These are phyloP conservation scores for Ustilago cynodontis DNA, from an alignment of 1,284 basidiomycete species.

Conservation along the genomic window DNA sequence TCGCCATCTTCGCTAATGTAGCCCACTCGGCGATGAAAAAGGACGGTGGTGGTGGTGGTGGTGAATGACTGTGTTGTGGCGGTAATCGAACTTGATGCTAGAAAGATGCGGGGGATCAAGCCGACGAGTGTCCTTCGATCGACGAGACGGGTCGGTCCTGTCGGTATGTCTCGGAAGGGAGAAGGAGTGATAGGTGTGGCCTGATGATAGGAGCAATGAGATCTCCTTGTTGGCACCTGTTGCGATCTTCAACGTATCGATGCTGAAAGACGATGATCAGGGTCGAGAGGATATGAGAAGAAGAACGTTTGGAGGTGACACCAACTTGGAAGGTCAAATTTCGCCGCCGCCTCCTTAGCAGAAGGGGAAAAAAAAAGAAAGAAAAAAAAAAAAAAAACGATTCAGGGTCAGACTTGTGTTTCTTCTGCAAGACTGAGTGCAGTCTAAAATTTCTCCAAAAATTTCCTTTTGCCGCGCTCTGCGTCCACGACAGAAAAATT, in stretches of 20 bases:
- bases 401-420: not conserved
- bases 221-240: slow-evolving; percentile 5
- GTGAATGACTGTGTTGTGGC: not conserved
- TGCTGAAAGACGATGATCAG: slow-evolving; percentile 18
- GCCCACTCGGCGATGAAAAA: not conserved
- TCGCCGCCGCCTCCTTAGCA: not conserved
- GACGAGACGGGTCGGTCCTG: not conserved
- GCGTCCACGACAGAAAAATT: not conserved
- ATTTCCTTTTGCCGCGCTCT: not conserved
- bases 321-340: not conserved
- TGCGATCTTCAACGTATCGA: slow-evolving; percentile 7
- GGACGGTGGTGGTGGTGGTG: not conserved
- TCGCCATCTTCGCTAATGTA: slow-evolving; percentile 47
- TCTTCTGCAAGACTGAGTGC: not conserved
- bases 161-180: not conserved
- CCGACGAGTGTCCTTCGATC: not conserved
- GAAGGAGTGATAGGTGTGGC: not conserved
- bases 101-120: not conserved
- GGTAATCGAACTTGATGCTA: not conserved
- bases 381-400: slow-evolving; percentile 12
- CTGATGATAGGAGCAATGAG: not conserved
- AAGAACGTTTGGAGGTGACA: not conserved
- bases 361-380: not conserved
- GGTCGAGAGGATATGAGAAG: slow-evolving; percentile 7
- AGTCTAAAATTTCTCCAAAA: slow-evolving; percentile 7